Conservation (phyloP, 345 rosid genomes). For the Pseudoturritis turrita region DNA sequence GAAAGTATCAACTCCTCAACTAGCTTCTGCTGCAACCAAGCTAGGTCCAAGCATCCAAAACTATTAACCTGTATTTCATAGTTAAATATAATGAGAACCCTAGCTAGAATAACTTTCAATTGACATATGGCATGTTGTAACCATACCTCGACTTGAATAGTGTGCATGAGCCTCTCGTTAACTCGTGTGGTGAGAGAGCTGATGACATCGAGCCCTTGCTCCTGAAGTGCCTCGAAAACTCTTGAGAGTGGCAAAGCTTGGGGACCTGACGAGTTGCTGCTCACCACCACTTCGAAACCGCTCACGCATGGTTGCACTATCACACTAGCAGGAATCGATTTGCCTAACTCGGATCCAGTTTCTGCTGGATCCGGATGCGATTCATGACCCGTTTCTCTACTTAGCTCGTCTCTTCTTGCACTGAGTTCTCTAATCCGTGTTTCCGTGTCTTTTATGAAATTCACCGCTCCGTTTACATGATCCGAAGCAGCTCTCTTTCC, state of each 20-base stretch:
- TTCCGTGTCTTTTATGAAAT: conserved; percentile 39
- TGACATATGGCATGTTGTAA: conserved; percentile 7
- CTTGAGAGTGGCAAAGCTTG: conserved; percentile 38
- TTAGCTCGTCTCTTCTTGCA: conserved; percentile 35
- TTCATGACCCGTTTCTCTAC: background rate
- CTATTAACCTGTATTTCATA: conserved; percentile 40
- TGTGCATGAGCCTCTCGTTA: conserved; percentile 39
- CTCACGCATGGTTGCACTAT: conserved; percentile 35
- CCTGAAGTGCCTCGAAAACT: conserved; percentile 36
- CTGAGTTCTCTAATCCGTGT: conserved; percentile 29
- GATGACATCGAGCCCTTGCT: conserved; percentile 38
- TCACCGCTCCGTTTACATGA: conserved; percentile 43
- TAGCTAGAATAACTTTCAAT: conserved; percentile 2
- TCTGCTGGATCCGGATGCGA: conserved; percentile 7
- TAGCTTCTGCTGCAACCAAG: conserved; percentile 43
- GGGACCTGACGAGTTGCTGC: conserved; percentile 22
- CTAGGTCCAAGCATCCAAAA: conserved; percentile 32
- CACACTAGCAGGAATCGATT: conserved; percentile 12
- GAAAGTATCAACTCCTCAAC: conserved; percentile 32
- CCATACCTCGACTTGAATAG: conserved; percentile 46
- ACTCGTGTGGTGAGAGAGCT: conserved; percentile 37
- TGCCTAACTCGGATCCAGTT: conserved; percentile 2
- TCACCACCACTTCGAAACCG: conserved; percentile 43
- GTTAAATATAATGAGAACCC: background rate
- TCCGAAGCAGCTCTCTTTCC: conserved; percentile 51